Base-by-base conservation (phyloP, 495 filamentous ascomycete genomes). In the Trichoderma asperelloides region DNA sequence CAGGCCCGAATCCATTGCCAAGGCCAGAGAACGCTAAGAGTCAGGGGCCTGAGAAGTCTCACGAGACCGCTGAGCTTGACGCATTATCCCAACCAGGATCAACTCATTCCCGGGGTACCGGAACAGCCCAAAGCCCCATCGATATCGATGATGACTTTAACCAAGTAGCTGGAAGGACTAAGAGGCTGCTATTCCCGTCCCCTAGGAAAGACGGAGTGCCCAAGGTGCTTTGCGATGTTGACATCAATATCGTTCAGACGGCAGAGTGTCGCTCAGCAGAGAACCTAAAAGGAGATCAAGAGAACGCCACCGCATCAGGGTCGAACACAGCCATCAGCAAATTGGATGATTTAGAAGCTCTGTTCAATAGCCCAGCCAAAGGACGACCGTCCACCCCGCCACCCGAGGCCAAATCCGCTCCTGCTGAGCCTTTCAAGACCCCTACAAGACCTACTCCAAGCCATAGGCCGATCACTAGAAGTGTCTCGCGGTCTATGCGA, bases 141-240 rank as follows among this genome's bases (percentile, higher is more conserved):
- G 69, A 76, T 49, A 67, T 83, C 51, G 84, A 91, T 69, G 69
- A 88, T 11, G 84, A 86, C 60, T 76, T 78, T 62, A 76, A 80
- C 27, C 18, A 39, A 67, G 72, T 77, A 37, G 79, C 93, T 23
- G 89, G 87, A 70, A 84, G 83, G 57, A 91, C 89, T 28, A 85
- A 91, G 73, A 85, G 94, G 72, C 77, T 92, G 41, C 81, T 97
- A 60, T 97, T 97, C 77, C 88, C 90, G n/a, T 85, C 84, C 8
- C 83, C 84, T 2, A 82, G 84, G 66, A 87, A 86, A 70, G 85
- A 86, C 60, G 81, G 84, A 23, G 77, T 80, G 65, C 75, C 85
- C 70, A 89, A 83, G 72, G 78, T 84, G 69, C 78, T 88, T 57
- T 85, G 84, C 71, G 79, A 87, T 68, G 80, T 87, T 33, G 71